A percentile compares a stretch with the other conserved stretches of the same genome.
Evolutionary conservation across 305 asterid species (phyloP).

Genomic region (Lippia alba): DNA sequence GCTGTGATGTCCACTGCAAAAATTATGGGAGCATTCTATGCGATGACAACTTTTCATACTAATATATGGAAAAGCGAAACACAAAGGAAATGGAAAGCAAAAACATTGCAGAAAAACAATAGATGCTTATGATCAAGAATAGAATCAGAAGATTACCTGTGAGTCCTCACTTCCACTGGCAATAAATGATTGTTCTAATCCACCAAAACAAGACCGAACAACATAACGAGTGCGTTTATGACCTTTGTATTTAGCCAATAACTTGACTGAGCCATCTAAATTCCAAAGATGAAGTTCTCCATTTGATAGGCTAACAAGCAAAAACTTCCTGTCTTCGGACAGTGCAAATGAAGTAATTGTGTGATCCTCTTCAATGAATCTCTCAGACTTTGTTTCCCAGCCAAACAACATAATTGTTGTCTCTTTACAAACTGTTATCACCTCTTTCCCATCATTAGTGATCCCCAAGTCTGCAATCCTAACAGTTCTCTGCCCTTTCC

Average conservation of each 20-base stretch:
- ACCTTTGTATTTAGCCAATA: constrained; percentile 69
- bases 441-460: constrained; percentile 65
- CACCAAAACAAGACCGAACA: constrained; percentile 84
- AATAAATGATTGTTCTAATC: constrained; percentile 68
- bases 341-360: constrained; percentile 66
- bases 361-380: constrained; percentile 72
- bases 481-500: constrained; percentile 68
- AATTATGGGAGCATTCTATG: not conserved
- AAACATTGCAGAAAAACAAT: constrained; percentile 9
- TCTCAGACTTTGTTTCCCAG: constrained; percentile 68
- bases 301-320: constrained; percentile 71
- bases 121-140: constrained; percentile 3
- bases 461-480: constrained; percentile 69
- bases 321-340: constrained; percentile 72
- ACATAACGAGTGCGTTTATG: constrained; percentile 77
- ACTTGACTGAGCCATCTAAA: constrained; percentile 53
- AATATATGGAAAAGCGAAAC: not conserved
- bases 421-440: constrained; percentile 72
- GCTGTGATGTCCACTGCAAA: not conserved
- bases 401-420: constrained; percentile 54
- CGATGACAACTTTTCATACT: not conserved
- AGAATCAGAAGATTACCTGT: constrained; percentile 50
- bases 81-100: not conserved
- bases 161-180: constrained; percentile 97
- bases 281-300: constrained; percentile 85